Evolutionary conservation across 2,329 filamentous ascomycete genomes (phyloP), one percentile per base, ranked within the genome.

Genomic region (Xylaria sp.): DNA sequence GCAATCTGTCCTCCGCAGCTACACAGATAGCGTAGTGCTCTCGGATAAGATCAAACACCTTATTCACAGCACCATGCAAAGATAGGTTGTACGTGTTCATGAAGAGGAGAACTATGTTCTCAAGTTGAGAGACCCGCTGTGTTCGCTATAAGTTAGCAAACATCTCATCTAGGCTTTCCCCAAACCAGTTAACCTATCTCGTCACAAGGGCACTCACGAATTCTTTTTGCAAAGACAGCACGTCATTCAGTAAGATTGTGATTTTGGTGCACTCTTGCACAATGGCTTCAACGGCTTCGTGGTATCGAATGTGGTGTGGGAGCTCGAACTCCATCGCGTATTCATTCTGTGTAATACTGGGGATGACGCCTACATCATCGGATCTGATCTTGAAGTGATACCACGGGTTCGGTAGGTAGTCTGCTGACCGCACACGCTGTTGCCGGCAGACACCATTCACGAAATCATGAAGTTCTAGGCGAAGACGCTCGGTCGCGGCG

Each of bases 281-380:
- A 13, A 74, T 69, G 11, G 35, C 31, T 27, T 74, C 70, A 55
- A 74, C 65, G 7, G 72, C 70, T 54, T 73, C 70, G 21, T 72
- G 70, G 7, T 55, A 49, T 43, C 70, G 65, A 17, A 73, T 55
- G 3, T 58, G 48, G 8, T 73, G 70, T 2, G 70, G 71, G 1
- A 74, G 60, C 52, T 72, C 70, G 21, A 74, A 72, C 17, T 68
- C 70, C 71, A 74, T 72, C 3, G 71, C 70, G 33, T 66, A 73
- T 52, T 72, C 72, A 35, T 69, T 70, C 51, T 72, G 71, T 1
- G 70, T 72, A 19, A 74, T 71, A 58, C 66, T 71, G 9, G 71
- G 72, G 10, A 71, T 68, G 17, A 68, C 72, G 1, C 72, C 72
- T 2, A 74, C 70, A 31, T 73, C 71, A 49, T 68, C 70, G 25